Evolutionary conservation across 2,329 filamentous ascomycete species (phyloP).

Genomic region (Exophiala sp.): DNA sequence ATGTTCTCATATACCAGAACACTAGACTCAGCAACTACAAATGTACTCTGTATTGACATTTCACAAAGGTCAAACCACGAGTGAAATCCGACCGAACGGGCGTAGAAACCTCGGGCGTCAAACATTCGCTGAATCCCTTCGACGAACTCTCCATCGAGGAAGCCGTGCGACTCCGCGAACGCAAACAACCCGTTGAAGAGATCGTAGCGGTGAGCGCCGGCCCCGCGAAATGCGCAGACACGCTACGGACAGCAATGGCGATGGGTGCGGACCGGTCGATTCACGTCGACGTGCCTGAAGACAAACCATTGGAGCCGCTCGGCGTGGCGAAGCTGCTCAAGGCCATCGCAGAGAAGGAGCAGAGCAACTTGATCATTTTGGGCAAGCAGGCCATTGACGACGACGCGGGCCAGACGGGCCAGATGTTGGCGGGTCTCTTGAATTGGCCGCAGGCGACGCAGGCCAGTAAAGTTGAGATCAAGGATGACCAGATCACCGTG

Average conservation of each 20-base stretch:
- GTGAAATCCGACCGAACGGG: slow-evolving; percentile 70
- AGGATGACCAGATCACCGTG: slow-evolving; percentile 64
- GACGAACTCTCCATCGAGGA: slow-evolving; percentile 98
- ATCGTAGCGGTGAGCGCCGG: slow-evolving; percentile 87
- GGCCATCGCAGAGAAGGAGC: slow-evolving; percentile 73
- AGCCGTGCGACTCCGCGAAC: slow-evolving; percentile 87
- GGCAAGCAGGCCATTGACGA: slow-evolving; percentile 99
- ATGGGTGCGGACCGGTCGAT: slow-evolving; percentile 94
- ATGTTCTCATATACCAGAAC: no score
- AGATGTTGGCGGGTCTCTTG: slow-evolving; percentile 91
- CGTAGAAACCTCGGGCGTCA: slow-evolving; percentile 86
- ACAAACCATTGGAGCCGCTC: slow-evolving; percentile 70
- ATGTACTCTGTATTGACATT: background rate
- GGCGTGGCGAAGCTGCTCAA: slow-evolving; percentile 85
- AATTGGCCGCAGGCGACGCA: slow-evolving; percentile 94
- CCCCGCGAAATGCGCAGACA: slow-evolving; percentile 78
- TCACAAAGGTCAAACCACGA: slow-evolving; percentile 58
- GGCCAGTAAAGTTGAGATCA: slow-evolving; percentile 74
- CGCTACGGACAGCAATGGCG: slow-evolving; percentile 92
- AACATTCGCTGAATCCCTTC: slow-evolving; percentile 98
- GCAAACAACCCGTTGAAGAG: slow-evolving; percentile 75
- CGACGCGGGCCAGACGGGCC: slow-evolving; percentile 89
- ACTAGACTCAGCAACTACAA: no score
- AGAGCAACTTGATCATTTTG: slow-evolving; percentile 84
- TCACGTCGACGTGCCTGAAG: slow-evolving; percentile 74